A percentile compares a stretch with the other conserved stretches of the same genome.
These are phyloP conservation scores for Fistulifera solaris DNA, from an alignment of 108 stramenopile species.

Conservation along the genomic window DNA sequence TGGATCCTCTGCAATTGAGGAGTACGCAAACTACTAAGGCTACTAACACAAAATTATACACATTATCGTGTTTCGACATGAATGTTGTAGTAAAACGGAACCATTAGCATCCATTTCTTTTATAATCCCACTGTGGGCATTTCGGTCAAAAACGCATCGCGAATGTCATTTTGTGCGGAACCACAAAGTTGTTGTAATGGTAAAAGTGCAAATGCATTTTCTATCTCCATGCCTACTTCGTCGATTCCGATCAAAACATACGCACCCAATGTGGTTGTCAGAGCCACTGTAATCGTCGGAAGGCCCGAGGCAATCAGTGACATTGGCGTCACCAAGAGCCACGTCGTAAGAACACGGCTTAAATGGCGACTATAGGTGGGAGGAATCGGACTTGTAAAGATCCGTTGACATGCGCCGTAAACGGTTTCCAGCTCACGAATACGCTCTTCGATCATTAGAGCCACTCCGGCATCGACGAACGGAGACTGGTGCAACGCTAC, in stretches of 20 bases:
- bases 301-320: slow-evolving; percentile 9
- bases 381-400: slow-evolving; percentile 21
- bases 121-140: neutral
- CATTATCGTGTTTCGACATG: too few relatives aligned
- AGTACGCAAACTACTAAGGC: too few relatives aligned
- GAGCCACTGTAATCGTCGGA: neutral
- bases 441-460: slow-evolving; percentile 18
- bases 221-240: slow-evolving; percentile 36
- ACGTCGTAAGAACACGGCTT: slow-evolving; percentile 25
- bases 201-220: slow-evolving; percentile 23
- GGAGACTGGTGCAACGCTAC: too few relatives aligned
- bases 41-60: too few relatives aligned
- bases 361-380: slow-evolving; percentile 31
- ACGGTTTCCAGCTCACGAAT: slow-evolving; percentile 16
- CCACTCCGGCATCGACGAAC: neutral
- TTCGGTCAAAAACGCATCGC: slow-evolving; percentile 15
- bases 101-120: too few relatives aligned
- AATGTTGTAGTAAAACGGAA: too few relatives aligned
- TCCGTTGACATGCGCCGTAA: slow-evolving; percentile 20
- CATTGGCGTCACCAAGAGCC: slow-evolving; percentile 18
- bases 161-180: slow-evolving; percentile 18
- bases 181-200: slow-evolving; percentile 25
- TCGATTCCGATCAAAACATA: slow-evolving; percentile 35
- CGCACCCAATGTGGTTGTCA: slow-evolving; percentile 10
- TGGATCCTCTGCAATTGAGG: too few relatives aligned